Percentiles rank a stretch among this genome's conserved stretches.
phyloP scores from a whole-genome alignment of 2,329 filamentous ascomycete genomes.

The Diaporthe sp. region DNA sequence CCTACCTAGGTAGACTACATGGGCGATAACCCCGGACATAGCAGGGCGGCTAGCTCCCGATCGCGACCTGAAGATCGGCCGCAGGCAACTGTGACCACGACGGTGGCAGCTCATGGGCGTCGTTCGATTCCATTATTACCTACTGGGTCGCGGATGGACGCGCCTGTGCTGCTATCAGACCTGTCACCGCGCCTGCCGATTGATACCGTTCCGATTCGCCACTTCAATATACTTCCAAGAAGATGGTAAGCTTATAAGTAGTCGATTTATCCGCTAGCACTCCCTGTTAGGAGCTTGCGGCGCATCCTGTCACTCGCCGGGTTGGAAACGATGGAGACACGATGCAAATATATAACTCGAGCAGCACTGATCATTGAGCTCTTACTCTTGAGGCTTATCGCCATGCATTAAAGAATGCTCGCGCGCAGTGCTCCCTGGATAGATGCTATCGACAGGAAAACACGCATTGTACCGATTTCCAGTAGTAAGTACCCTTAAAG shows the following conservation, averaged over 20 bases:
- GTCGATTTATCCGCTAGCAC: not conserved
- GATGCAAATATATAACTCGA: not conserved
- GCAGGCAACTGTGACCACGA: not conserved
- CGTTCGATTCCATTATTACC: not conserved
- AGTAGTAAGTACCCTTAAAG: not conserved
- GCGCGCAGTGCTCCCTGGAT: not conserved
- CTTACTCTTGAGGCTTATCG: not conserved
- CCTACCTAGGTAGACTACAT: not conserved
- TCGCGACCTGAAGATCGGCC: not conserved
- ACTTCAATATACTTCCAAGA: not conserved
- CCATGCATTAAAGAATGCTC: not conserved
- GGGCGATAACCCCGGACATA: not conserved
- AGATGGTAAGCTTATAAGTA: not conserved
- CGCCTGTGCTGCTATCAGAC: not conserved
- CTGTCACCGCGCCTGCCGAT: not conserved
- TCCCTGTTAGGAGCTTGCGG: not conserved
- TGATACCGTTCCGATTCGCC: not conserved
- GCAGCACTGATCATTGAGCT: not conserved
- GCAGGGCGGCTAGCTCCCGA: not conserved
- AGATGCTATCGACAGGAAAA: conserved; percentile 7
- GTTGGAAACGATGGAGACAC: not conserved
- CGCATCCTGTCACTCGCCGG: not conserved
- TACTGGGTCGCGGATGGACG: not conserved
- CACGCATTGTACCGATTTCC: not conserved
- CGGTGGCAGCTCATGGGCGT: not conserved